Evolutionary conservation across 352 stramenopile species (phyloP), one percentile per base, ranked within the genome.

Genomic region (Globisporangium nagaii): DNA sequence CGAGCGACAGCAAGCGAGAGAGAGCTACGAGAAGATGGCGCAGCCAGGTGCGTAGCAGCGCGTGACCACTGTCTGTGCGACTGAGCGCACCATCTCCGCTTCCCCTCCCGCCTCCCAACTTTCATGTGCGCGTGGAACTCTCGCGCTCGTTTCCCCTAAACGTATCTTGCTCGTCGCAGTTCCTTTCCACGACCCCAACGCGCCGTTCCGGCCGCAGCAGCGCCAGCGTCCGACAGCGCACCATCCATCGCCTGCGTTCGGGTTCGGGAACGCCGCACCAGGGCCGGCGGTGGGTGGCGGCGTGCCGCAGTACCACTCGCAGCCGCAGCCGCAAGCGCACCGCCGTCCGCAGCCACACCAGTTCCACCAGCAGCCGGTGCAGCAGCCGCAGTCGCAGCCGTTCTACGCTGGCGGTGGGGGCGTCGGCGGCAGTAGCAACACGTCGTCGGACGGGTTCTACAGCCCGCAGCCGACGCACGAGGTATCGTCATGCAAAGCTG

Each of bases 111-210:
- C 1, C 17, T 37, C 15, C 4, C 27, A 17, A 8, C 37, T 42
- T 22, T 20, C 17, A 37, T 60, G 13, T 43, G 40, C 13, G 11
- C 31, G 43, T 17, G n/a, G n/a, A n/a, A n/a, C n/a, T n/a, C n/a
- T n/a, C n/a, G n/a, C n/a, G n/a, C n/a, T n/a, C n/a, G n/a, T n/a
- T n/a, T n/a, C n/a, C n/a, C n/a, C 30, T 27, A 3, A 27, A 17
- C 20, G 4, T 5, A n/a, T 41, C 10, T 57, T 27, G n/a, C 28
- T 35, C 62, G 10, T 15, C 19, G 4, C 36, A 88, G 79, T 79
- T 4, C 73, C 75, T 4, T 88, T 88, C 58, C 71, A 69, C 44
- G 80, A 85, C 24, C 64, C 70, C 2, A 85, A 75, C 48, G 73
- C 63, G 34, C 67, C 70, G 25, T 76, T 67, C 56, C 68, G 46